Percentiles rank a stretch among this genome's conserved stretches.
phyloP scores from a whole-genome alignment of 2,329 filamentous ascomycete species.

The Aspergillus chevalieri region DNA sequence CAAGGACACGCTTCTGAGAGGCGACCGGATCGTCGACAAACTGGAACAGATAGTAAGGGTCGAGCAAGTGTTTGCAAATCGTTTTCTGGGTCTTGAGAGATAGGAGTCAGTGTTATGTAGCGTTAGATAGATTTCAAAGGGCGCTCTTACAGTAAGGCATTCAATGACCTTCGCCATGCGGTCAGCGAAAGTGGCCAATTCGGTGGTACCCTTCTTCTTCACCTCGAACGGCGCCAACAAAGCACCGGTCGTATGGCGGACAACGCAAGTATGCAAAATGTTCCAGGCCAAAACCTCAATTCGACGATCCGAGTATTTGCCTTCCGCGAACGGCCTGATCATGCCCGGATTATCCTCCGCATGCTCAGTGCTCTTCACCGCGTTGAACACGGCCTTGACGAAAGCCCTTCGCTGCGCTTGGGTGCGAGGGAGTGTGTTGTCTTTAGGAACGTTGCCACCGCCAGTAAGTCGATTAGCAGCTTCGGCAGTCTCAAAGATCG shows the following conservation, averaged over 20 bases:
- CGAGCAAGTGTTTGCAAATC: slow-evolving; percentile 36
- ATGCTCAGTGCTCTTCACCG: slow-evolving; percentile 24
- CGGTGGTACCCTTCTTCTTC: slow-evolving; percentile 14
- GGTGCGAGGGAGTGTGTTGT: slow-evolving; percentile 22
- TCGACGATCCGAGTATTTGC: slow-evolving; percentile 15
- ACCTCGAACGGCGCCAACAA: slow-evolving; percentile 18
- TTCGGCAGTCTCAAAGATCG: background rate
- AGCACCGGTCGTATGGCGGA: slow-evolving; percentile 20
- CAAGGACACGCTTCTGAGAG: slow-evolving; percentile 22
- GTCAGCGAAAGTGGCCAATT: slow-evolving; percentile 17
- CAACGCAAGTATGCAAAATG: slow-evolving; percentile 20
- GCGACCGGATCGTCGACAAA: slow-evolving; percentile 33
- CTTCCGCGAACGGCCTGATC: slow-evolving; percentile 24
- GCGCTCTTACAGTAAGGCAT: slow-evolving; percentile 10
- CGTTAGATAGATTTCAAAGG: background rate
- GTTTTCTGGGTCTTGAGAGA: slow-evolving; percentile 27
- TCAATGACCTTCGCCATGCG: slow-evolving; percentile 13
- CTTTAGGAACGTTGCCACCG: slow-evolving; percentile 1
- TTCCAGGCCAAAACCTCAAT: slow-evolving; percentile 31
- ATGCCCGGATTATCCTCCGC: slow-evolving; percentile 27
- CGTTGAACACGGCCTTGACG: slow-evolving; percentile 25
- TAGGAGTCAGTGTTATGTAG: background rate
- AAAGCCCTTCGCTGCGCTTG: slow-evolving; percentile 15
- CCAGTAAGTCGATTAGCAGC: background rate
- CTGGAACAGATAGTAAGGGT: slow-evolving; percentile 24